Percentiles rank a stretch among this genome's conserved stretches.
phyloP scores from a whole-genome alignment of 306 rosid species.

The Dryas octopetala region DNA sequence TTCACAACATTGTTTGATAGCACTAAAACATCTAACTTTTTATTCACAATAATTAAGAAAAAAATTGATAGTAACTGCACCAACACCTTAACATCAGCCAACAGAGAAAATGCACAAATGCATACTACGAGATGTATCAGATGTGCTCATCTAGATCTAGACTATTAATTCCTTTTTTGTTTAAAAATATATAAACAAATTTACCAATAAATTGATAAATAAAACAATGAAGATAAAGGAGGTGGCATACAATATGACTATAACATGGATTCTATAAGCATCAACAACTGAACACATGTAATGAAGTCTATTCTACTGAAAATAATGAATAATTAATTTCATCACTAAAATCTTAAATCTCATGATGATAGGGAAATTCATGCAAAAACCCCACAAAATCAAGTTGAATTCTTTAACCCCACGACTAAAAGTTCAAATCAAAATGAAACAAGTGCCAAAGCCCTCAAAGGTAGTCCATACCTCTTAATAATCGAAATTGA shows the following conservation, averaged over 20 bases:
- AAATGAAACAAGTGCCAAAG: no score
- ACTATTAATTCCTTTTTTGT: no score
- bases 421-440: no score
- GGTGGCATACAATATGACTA: background rate
- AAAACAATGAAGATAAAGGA: background rate
- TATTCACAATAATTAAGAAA: background rate
- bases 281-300: background rate
- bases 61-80: conserved; percentile 34
- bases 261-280: background rate
- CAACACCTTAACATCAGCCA: conserved; percentile 18
- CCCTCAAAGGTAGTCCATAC: no score
- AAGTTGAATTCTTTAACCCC: background rate
- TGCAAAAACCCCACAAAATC: background rate
- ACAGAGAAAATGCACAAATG: background rate
- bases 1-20: background rate
- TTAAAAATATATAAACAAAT: background rate
- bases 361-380: background rate
- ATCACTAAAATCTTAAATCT: background rate
- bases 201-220: no score
- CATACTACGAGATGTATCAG: background rate
- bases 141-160: no score
- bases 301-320: background rate
- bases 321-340: background rate
- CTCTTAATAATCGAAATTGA: background rate
- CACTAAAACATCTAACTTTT: background rate